Evolutionary conservation across 2,329 filamentous ascomycete species (phyloP).

Genomic region (Trichoderma aggressivum): DNA sequence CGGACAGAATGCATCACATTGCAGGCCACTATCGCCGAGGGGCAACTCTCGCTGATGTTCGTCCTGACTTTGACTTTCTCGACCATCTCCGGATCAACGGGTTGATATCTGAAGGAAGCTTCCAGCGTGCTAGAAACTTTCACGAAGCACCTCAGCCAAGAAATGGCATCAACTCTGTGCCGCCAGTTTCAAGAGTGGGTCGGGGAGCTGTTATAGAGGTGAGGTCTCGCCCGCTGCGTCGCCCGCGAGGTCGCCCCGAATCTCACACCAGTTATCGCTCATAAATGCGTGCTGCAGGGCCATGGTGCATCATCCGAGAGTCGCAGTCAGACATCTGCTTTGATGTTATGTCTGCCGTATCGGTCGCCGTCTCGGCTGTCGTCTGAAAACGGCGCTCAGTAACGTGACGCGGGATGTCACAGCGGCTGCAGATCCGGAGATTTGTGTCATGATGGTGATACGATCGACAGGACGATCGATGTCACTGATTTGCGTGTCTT

Average conservation of each 20-base stretch:
- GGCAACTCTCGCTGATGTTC: conserved; percentile 24
- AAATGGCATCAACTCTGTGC: conserved; percentile 3
- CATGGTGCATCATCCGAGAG: background rate
- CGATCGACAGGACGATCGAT: background rate
- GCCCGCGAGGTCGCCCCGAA: background rate
- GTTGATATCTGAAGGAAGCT: conserved; percentile 30
- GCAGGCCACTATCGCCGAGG: conserved; percentile 40
- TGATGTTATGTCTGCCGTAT: background rate
- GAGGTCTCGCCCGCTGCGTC: background rate
- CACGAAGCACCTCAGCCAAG: conserved; percentile 17
- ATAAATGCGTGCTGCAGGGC: background rate
- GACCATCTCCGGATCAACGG: conserved; percentile 33
- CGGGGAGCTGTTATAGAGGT: background rate
- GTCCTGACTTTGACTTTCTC: conserved; percentile 42
- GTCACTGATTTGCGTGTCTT: background rate
- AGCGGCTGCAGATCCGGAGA: background rate
- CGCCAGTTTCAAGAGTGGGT: background rate
- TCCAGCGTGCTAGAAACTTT: conserved; percentile 16
- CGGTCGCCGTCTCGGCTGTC: background rate
- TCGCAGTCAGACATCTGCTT: background rate
- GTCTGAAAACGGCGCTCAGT: background rate
- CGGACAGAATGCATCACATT: conserved; percentile 49
- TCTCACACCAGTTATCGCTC: background rate
- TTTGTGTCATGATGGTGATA: background rate
- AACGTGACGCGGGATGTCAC: background rate